These are phyloP conservation scores for Pneumocystis wakefieldiae DNA, from an alignment of 1,139 yeast species.

Conservation along the genomic window DNA sequence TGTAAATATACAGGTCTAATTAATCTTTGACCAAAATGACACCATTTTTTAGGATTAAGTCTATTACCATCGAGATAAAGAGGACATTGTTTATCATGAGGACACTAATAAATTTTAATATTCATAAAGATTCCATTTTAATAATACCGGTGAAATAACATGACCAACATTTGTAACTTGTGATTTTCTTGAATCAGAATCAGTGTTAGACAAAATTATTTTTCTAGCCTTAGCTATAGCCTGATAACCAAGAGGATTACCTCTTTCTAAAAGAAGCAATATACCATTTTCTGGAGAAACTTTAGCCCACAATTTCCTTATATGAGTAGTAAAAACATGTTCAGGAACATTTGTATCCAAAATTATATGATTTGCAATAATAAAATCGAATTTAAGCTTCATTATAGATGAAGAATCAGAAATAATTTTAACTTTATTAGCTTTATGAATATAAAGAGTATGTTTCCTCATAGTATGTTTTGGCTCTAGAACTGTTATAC, in stretches of 20 bases:
- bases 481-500: not conserved
- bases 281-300: slow-evolving; percentile 35
- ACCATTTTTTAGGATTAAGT: slow-evolving; percentile 53
- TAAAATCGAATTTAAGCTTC: not conserved
- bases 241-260: slow-evolving; percentile 82
- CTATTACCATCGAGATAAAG: slow-evolving; percentile 32
- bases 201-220: slow-evolving; percentile 70
- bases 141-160: slow-evolving; percentile 1
- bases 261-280: slow-evolving; percentile 67
- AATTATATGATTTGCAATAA: not conserved
- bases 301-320: slow-evolving; percentile 8
- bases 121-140: slow-evolving; percentile 10
- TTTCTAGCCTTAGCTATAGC: slow-evolving; percentile 82
- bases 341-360: not conserved
- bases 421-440: not conserved
- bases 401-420: not conserved
- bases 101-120: slow-evolving; percentile 67
- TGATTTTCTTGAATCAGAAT: slow-evolving; percentile 15
- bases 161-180: slow-evolving; percentile 2
- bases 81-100: slow-evolving; percentile 81
- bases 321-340: not conserved
- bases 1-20: slow-evolving; percentile 56
- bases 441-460: not conserved
- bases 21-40: slow-evolving; percentile 60
- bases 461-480: not conserved